A percentile compares a stretch with the other conserved stretches of the same genome.
Evolutionary conservation across 371 early-diverging fungal genomes (phyloP).

Genomic region (Rhizopus stolonifer): DNA sequence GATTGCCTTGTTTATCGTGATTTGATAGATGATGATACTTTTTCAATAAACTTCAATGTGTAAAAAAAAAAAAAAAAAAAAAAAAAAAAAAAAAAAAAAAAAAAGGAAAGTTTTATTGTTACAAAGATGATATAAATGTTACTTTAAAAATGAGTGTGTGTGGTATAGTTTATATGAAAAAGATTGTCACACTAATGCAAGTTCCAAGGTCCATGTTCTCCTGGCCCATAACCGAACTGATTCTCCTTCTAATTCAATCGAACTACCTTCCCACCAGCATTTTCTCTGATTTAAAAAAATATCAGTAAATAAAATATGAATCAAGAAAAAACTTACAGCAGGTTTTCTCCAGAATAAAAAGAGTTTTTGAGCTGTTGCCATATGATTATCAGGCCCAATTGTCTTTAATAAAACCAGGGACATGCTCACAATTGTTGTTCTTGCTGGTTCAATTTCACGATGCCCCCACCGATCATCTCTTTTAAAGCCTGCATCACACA

Average conservation of each 20-base stretch:
- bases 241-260: slow-evolving; percentile 60
- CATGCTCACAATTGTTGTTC: slow-evolving; percentile 69
- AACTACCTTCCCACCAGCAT: slow-evolving; percentile 79
- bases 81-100: not conserved
- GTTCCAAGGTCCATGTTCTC: slow-evolving; percentile 82
- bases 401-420: slow-evolving; percentile 71
- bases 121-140: no score
- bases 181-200: slow-evolving; percentile 77
- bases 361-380: slow-evolving; percentile 79
- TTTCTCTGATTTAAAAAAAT: slow-evolving; percentile 19
- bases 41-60: not conserved
- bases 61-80: not conserved
- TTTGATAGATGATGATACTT: not conserved
- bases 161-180: no score
- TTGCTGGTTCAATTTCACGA: slow-evolving; percentile 65
- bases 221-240: slow-evolving; percentile 78
- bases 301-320: no score
- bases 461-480: slow-evolving; percentile 71
- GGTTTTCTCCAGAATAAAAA: slow-evolving; percentile 84
- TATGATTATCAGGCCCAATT: slow-evolving; percentile 69
- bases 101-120: no score
- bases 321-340: no score
- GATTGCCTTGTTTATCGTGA: not conserved
- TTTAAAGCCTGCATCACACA: slow-evolving; percentile 71
- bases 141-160: no score